Base-by-base conservation (phyloP, 1,139 yeast genomes). In the Scheffersomyces titani region DNA sequence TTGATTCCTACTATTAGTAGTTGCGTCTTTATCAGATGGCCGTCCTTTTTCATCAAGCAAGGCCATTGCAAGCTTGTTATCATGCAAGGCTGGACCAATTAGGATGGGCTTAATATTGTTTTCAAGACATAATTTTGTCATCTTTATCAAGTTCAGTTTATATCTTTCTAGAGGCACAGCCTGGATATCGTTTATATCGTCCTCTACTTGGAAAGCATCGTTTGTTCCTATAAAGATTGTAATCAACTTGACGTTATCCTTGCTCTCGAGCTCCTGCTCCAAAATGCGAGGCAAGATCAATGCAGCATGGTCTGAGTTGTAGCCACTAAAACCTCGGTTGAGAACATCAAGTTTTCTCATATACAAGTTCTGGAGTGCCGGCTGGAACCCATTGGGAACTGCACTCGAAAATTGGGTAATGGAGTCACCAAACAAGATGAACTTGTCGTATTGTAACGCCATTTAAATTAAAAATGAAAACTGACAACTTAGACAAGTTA, bases 211-310 rank as follows among this genome's bases (percentile, higher is more conserved):
- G 3, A 75, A 63, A 0, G 91, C 86, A 68, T 91, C 97, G 65
- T 91, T 91, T 11, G 96, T 82, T 1, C 97, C 97, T 63, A 89
- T 84, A 69, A 88, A 90, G 3, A 91, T 72, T 0, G 86, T 81
- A 59, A 83, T 78, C 44, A 88, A 62, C 57, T 70, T 67, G 54
- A 75, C 59, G 54, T 70, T 70, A 18, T 72, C 66, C 44, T 62
- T 58, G 2, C 65, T 61, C 2, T 62, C 66, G 55, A 75, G 70
- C 57, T 84, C 89, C 1, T 72, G 66, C 19, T 73, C 69, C 45
- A 87, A 68, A 19, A 87, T 70, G 53, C 76, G 70, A 1, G 85
- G 86, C 19, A 86, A 70, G 16, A 87, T 67, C 19, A 62, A 53
- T 9, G 73, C 65, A 0, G 81, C 87, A 71, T 86, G 85, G 44